These are phyloP conservation scores for Cutaneotrichosporon spelunceum DNA, from an alignment of 1,284 basidiomycete genomes.

Conservation along the genomic window DNA sequence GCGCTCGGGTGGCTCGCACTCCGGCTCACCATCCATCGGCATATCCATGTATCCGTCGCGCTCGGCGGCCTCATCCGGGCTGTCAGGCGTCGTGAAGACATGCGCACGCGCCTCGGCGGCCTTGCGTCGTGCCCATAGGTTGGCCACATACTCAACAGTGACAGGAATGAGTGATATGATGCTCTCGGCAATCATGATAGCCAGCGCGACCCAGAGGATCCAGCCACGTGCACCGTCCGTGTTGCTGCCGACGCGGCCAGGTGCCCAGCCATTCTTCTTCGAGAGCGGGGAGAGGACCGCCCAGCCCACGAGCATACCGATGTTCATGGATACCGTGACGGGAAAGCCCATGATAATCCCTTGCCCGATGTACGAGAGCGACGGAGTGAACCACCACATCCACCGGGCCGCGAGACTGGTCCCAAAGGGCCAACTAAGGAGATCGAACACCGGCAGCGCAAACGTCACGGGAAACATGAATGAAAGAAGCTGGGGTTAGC, in stretches of 20 bases:
- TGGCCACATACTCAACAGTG: constrained; percentile 30
- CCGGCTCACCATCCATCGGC: constrained; percentile 56
- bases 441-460: constrained; percentile 83
- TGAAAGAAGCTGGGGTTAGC: constrained; percentile 55
- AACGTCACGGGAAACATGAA: constrained; percentile 86
- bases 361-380: constrained; percentile 85
- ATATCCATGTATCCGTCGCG: constrained; percentile 42
- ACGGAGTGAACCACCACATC: constrained; percentile 93
- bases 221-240: constrained; percentile 79
- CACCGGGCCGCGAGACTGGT: constrained; percentile 70
- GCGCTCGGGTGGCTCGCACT: constrained; percentile 72
- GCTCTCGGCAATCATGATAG: constrained; percentile 88
- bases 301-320: constrained; percentile 96
- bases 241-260: constrained; percentile 80
- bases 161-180: constrained; percentile 78
- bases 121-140: constrained; percentile 38
- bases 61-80: constrained; percentile 26
- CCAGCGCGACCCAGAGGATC: constrained; percentile 91
- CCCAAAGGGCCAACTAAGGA: constrained; percentile 54
- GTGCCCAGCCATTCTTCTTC: constrained; percentile 80
- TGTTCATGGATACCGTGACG: constrained; percentile 87
- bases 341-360: constrained; percentile 98
- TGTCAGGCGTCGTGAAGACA: constrained; percentile 9
- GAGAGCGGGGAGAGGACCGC: constrained; percentile 81
- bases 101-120: constrained; percentile 26